phyloP scores from a whole-genome alignment of 176 grass and related monocot species.

The Typha latifolia region DNA sequence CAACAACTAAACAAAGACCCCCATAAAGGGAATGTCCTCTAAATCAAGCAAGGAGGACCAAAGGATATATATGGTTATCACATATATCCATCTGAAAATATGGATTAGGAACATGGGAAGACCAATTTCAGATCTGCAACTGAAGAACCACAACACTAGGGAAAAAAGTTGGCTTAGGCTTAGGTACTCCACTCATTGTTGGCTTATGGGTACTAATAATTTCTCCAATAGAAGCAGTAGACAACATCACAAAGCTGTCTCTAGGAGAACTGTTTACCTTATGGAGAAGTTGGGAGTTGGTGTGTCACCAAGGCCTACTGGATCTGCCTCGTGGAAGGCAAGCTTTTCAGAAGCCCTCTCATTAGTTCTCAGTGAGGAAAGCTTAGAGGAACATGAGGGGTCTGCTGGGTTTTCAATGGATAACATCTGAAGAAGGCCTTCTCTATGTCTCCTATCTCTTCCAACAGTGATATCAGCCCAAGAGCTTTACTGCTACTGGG shows the following conservation, averaged over 20 bases:
- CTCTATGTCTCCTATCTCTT: conserved; percentile 34
- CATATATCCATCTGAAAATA: too few species aligned
- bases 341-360: conserved; percentile 24
- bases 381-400: conserved; percentile 33
- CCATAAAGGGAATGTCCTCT: too few species aligned
- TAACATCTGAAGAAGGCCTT: conserved; percentile 89
- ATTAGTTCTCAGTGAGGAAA: conserved; percentile 26
- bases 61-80: too few species aligned
- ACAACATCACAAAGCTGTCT: neutral
- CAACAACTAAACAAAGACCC: too few species aligned
- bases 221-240: neutral
- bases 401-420: conserved; percentile 62
- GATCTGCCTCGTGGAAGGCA: conserved; percentile 13
- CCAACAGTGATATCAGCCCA: conserved; percentile 45
- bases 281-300: conserved; percentile 73
- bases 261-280: conserved; percentile 37
- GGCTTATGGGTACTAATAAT: too few species aligned
- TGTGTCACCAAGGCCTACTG: conserved; percentile 20
- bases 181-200: neutral
- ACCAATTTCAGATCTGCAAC: too few species aligned
- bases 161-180: too few species aligned
- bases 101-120: too few species aligned
- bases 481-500: conserved; percentile 71
- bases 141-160: too few species aligned
- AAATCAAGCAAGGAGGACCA: too few species aligned